Evolutionary conservation across 208 protist genomes (phyloP).

Genomic region (Leishmania braziliensis): DNA sequence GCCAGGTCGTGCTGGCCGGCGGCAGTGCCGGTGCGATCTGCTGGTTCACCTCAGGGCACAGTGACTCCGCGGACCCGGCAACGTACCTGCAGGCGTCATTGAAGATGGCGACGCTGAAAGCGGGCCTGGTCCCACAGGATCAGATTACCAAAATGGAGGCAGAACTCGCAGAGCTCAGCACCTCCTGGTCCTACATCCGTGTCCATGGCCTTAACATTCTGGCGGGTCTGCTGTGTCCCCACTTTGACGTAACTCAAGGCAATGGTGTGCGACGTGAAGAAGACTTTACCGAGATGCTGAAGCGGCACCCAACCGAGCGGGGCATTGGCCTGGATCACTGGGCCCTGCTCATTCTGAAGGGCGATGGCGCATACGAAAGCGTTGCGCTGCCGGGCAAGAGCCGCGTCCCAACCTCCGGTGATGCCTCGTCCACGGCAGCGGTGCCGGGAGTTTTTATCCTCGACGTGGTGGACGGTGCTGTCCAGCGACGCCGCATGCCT

Average conservation of each 20-base stretch:
- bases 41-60: conserved; percentile 91
- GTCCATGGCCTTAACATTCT: conserved; percentile 78
- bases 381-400: conserved; percentile 59
- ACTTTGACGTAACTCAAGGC: conserved; percentile 72
- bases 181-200: conserved; percentile 85
- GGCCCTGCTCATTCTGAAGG: conserved; percentile 73
- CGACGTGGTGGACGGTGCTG: conserved; percentile 59
- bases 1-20: conserved; percentile 70
- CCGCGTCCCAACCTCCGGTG: conserved; percentile 13
- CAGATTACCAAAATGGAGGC: conserved; percentile 27
- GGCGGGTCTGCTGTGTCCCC: conserved; percentile 87
- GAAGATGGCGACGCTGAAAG: conserved; percentile 18
- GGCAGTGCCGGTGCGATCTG: conserved; percentile 90
- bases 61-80: conserved; percentile 86
- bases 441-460: conserved; percentile 60
- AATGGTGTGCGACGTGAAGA: conserved; percentile 75
- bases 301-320: conserved; percentile 86
- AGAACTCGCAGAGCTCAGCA: conserved; percentile 19
- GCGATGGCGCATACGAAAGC: conserved; percentile 75
- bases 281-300: conserved; percentile 88
- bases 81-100: conserved; percentile 71
- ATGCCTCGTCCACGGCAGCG: conserved; percentile 11
- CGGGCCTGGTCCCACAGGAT: conserved; percentile 13
- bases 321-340: conserved; percentile 89
- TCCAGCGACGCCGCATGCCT: conserved; percentile 32